phyloP scores from a whole-genome alignment of 495 filamentous ascomycete genomes.

The Hyaloscypha finlandica region DNA sequence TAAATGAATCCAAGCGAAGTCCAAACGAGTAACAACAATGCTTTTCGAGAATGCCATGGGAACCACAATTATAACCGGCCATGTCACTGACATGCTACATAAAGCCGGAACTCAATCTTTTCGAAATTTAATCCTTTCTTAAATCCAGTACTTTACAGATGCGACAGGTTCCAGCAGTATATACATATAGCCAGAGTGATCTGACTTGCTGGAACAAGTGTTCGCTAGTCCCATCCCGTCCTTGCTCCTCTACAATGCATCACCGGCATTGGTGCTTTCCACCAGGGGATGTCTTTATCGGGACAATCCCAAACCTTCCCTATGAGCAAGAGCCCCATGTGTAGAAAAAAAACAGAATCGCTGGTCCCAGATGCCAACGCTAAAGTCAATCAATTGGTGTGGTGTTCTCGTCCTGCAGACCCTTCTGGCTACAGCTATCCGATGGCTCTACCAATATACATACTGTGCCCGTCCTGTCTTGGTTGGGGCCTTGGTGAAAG shows the following conservation, averaged over 20 bases:
- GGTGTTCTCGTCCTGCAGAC: constrained; percentile 9
- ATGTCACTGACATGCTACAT: background rate
- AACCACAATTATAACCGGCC: too few species aligned
- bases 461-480: constrained; percentile 6
- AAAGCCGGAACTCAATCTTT: background rate
- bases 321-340: constrained; percentile 20
- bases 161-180: background rate
- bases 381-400: background rate
- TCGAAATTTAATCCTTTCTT: background rate
- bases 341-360: constrained; percentile 5
- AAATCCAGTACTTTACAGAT: background rate
- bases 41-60: too few species aligned
- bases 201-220: background rate
- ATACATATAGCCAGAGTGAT: background rate
- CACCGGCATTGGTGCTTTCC: background rate
- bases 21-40: too few species aligned
- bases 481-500: constrained; percentile 27
- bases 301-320: constrained; percentile 10
- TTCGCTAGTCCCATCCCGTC: background rate
- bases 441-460: constrained; percentile 34
- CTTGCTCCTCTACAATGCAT: background rate
- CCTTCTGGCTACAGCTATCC: constrained; percentile 22
- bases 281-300: background rate
- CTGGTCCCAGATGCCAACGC: background rate
- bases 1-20: too few species aligned